phyloP scores from a whole-genome alignment of 371 early-diverging fungal species.

The Zancudomyces culisetae region DNA sequence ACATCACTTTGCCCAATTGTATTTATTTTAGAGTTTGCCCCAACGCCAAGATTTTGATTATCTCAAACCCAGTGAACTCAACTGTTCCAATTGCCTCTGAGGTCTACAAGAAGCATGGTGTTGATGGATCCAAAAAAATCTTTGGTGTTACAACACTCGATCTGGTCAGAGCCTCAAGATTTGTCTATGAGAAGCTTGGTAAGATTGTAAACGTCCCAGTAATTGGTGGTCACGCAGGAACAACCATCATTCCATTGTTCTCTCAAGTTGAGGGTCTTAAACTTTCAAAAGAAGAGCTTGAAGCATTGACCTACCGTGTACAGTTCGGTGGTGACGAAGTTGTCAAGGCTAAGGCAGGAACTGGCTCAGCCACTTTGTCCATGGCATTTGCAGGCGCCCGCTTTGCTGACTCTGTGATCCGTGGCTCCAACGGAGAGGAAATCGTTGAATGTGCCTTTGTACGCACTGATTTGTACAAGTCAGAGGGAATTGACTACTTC shows the following conservation, averaged over 20 bases:
- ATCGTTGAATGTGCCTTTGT: slow-evolving; percentile 89
- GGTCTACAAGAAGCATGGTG: slow-evolving; percentile 82
- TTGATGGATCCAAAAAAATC: slow-evolving; percentile 81
- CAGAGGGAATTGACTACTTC: slow-evolving; percentile 76
- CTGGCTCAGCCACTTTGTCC: slow-evolving; percentile 93
- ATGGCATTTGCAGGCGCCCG: slow-evolving; percentile 97
- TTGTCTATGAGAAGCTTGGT: slow-evolving; percentile 69
- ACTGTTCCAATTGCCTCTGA: slow-evolving; percentile 97
- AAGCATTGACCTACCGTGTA: slow-evolving; percentile 87
- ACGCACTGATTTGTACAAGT: slow-evolving; percentile 54
- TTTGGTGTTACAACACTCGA: slow-evolving; percentile 98
- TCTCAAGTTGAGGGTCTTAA: slow-evolving; percentile 57
- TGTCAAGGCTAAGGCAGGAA: slow-evolving; percentile 97
- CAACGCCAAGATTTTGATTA: slow-evolving; percentile 86
- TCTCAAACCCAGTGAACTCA: slow-evolving; percentile 99
- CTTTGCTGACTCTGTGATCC: slow-evolving; percentile 81
- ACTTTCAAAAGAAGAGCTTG: slow-evolving; percentile 79
- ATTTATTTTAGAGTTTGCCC: slow-evolving; percentile 39
- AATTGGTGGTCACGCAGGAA: slow-evolving; percentile 97
- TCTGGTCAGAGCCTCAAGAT: slow-evolving; percentile 92
- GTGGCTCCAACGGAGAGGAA: slow-evolving; percentile 64
- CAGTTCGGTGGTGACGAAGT: slow-evolving; percentile 99
- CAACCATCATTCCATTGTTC: slow-evolving; percentile 92
- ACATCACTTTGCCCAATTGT: slow-evolving; percentile 22
- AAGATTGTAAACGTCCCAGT: slow-evolving; percentile 69